A percentile compares a stretch with the other conserved stretches of the same genome.
These are phyloP conservation scores for Xylariales sp. DNA, from an alignment of 2,329 filamentous ascomycete genomes.

Conservation along the genomic window DNA sequence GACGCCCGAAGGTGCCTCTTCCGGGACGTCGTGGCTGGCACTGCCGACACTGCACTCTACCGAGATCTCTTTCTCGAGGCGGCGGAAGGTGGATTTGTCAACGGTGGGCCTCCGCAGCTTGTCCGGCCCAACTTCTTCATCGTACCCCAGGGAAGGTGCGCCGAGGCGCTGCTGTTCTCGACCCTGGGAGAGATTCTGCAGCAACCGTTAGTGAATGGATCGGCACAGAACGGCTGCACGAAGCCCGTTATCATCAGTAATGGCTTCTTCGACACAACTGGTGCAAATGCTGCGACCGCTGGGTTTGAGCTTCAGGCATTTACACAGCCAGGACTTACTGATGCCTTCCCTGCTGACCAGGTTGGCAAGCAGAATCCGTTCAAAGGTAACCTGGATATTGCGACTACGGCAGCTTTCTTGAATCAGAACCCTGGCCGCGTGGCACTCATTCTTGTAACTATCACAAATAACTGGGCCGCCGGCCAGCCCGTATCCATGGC, in stretches of 20 bases:
- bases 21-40: conserved; percentile 7
- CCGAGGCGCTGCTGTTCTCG: conserved; percentile 16
- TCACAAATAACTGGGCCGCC: conserved; percentile 20
- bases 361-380: conserved; percentile 11
- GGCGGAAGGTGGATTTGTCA: conserved; percentile 13
- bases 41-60: conserved; percentile 9
- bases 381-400: conserved; percentile 12
- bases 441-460: conserved; percentile 15
- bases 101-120: conserved; percentile 14
- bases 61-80: conserved; percentile 8
- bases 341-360: conserved; percentile 11
- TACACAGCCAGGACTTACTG: conserved; percentile 10
- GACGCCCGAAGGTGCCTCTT: not conserved
- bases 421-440: conserved; percentile 6
- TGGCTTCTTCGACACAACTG: conserved; percentile 18
- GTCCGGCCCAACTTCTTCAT: conserved; percentile 17
- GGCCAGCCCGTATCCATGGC: conserved; percentile 19
- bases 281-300: conserved; percentile 12
- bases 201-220: not conserved
- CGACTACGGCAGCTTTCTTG: conserved; percentile 10
- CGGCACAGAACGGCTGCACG: too few relatives aligned
- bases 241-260: conserved; percentile 14
- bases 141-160: conserved; percentile 18
- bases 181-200: conserved; percentile 9
- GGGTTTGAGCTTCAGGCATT: conserved; percentile 14